Percentiles rank a stretch among this genome's conserved stretches.
Conservation (phyloP, 768 basidiomycete genomes). For the Naganishia vaughanmartiniae region DNA sequence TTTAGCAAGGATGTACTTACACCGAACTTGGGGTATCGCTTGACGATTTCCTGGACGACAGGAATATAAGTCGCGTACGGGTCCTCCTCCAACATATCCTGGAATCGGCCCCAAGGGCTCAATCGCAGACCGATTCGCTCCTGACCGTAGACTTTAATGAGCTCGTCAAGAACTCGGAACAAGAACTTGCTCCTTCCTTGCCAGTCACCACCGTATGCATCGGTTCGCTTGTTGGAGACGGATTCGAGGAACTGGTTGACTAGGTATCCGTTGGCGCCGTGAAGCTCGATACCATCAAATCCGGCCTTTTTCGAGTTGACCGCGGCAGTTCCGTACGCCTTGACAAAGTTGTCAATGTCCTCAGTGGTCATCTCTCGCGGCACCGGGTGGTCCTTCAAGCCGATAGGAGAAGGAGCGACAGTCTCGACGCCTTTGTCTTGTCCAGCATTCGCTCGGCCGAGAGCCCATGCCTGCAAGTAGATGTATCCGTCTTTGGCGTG, state of each 20-base stretch:
- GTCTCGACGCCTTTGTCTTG: slow-evolving; percentile 18
- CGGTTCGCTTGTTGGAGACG: slow-evolving; percentile 61
- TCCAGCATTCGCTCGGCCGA: slow-evolving; percentile 51
- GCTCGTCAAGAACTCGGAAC: slow-evolving; percentile 60
- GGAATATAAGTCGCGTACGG: slow-evolving; percentile 30
- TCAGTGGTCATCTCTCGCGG: slow-evolving; percentile 40
- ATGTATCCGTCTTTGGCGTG: slow-evolving; percentile 61
- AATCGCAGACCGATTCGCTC: slow-evolving; percentile 61
- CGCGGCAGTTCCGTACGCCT: slow-evolving; percentile 59
- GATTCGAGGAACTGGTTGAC: slow-evolving; percentile 66
- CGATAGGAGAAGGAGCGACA: slow-evolving; percentile 30
- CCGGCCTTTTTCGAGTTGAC: slow-evolving; percentile 63
- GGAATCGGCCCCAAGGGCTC: slow-evolving; percentile 61
- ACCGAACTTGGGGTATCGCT: slow-evolving; percentile 31
- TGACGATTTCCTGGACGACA: slow-evolving; percentile 17
- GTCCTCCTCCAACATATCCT: slow-evolving; percentile 47
- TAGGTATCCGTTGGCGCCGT: slow-evolving; percentile 51
- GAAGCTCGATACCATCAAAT: slow-evolving; percentile 66
- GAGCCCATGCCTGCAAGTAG: slow-evolving; percentile 62
- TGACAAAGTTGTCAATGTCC: slow-evolving; percentile 44
- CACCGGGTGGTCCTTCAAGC: slow-evolving; percentile 29
- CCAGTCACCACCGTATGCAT: slow-evolving; percentile 68
- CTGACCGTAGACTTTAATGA: slow-evolving; percentile 59
- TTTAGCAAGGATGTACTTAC: neutral
- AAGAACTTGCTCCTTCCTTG: slow-evolving; percentile 63